These are phyloP conservation scores for Micractinium conductrix DNA, from an alignment of 139 green algal species.

Conservation along the genomic window DNA sequence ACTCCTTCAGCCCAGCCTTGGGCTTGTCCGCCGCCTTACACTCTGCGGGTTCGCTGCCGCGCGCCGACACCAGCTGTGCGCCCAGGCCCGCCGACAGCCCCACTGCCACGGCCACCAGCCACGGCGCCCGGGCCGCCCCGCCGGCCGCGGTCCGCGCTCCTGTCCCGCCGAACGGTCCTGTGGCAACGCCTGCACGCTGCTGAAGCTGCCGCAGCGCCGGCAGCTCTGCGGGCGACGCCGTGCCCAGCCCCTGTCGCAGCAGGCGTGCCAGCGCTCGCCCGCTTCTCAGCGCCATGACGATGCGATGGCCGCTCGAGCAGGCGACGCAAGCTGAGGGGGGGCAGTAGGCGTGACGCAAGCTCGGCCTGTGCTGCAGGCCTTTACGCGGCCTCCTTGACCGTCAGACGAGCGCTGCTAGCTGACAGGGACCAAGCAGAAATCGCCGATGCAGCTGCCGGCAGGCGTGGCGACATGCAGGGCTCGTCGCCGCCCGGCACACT, in stretches of 20 bases:
- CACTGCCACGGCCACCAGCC: constrained; percentile 20
- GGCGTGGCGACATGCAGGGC: too few species aligned
- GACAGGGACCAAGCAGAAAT: too few species aligned
- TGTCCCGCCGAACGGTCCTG: neutral
- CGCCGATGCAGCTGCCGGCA: too few species aligned
- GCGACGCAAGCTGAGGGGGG: too few species aligned
- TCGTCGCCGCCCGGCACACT: too few species aligned
- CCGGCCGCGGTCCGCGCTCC: neutral
- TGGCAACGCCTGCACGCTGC: neutral
- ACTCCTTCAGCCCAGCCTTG: constrained; percentile 30
- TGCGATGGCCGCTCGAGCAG: too few species aligned
- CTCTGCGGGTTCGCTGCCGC: constrained; percentile 14
- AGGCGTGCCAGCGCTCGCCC: too few species aligned
- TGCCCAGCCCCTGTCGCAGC: neutral
- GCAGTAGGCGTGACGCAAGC: too few species aligned
- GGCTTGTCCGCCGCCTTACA: constrained; percentile 15
- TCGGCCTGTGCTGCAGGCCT: too few species aligned
- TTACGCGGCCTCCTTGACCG: too few species aligned
- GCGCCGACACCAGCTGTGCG: neutral
- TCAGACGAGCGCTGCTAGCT: too few species aligned
- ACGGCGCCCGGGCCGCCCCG: neutral
- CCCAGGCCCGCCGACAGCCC: constrained; percentile 22
- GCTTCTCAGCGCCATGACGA: too few species aligned
- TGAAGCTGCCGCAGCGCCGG: neutral
- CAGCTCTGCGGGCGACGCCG: neutral